phyloP scores from a whole-genome alignment of 75 land plant species.

The Sequoia sempervirens region DNA sequence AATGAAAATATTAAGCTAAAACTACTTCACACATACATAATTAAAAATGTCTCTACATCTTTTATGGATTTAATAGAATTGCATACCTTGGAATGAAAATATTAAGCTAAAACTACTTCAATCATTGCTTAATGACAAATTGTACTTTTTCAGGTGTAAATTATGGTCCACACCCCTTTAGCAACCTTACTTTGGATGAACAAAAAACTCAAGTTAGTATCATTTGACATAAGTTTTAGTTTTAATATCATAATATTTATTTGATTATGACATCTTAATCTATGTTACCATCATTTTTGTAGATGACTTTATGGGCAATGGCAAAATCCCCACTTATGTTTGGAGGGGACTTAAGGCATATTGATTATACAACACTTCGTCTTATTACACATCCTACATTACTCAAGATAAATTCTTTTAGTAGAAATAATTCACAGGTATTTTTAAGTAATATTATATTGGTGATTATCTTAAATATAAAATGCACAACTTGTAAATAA shows the following conservation, averaged over 20 bases:
- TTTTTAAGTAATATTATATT: neutral
- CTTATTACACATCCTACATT: constrained; percentile 27
- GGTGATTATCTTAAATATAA: neutral
- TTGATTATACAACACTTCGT: constrained; percentile 14
- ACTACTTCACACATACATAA: too few species aligned
- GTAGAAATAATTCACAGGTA: constrained; percentile 27
- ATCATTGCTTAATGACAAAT: neutral
- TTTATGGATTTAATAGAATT: too few species aligned
- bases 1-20: too few species aligned
- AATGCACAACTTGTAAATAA: neutral
- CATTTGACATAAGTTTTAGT: neutral
- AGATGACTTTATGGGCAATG: constrained; percentile 46
- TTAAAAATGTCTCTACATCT: too few species aligned
- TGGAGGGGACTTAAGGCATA: constrained; percentile 33
- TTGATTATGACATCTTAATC: neutral
- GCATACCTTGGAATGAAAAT: too few species aligned
- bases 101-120: too few species aligned
- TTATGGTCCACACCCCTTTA: constrained; percentile 4
- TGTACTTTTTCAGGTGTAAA: too few species aligned
- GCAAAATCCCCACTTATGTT: constrained; percentile 33
- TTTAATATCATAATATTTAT: neutral
- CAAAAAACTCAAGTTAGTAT: constrained; percentile 16
- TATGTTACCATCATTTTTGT: neutral
- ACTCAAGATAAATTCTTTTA: constrained; percentile 26
- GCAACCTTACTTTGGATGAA: constrained; percentile 19